Base-by-base conservation (phyloP, 495 filamentous ascomycete species). In the Cercophora scortea region DNA sequence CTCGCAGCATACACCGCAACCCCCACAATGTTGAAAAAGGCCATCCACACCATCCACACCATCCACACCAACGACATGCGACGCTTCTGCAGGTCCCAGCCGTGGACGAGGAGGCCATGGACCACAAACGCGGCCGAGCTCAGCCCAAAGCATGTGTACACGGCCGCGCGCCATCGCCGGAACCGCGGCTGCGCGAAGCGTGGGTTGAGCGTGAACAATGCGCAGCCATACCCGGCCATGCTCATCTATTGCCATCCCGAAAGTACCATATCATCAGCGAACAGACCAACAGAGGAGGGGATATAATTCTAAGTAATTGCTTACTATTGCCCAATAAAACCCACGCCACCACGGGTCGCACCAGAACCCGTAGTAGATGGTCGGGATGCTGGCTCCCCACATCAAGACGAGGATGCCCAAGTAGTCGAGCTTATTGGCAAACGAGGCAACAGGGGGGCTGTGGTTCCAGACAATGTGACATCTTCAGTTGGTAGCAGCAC, bases 391-490 rank as follows among this genome's bases (percentile, higher is more conserved):
- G 62, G 81, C 86, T 17, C 88, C 86, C 66, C 82, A 80, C 50
- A 89, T 90, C 49, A 90, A 66, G 41, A 82, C 72, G 40, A 91
- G 81, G 58, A 91, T 92, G 4, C 87, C 87, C 33, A 89, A 70
- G 60, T 90, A 88, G 64, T 92, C 87, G 36, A 91, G 74, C 47
- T 85, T 75, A 60, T 90, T 89, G 1, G 84, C 81, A 59, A 86
- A 63, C 7, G 11, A 10, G 0, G 45, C n/a, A 3, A 49, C 38
- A 4, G 7, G 4, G 4, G 15, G 50, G 39, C 39, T 57, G 45
- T 57, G 55, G 50, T 57, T 52, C 4, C 32, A 12, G 34, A 53
- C 15, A 34, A 40, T 48, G 44, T 53, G 51, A 34, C 13, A 33
- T 35, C 45, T 47, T 19, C 9, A n/a, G 12, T 4, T 8, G 11